A percentile compares a stretch with the other conserved stretches of the same genome.
Evolutionary conservation across 805 yeast species (phyloP).

Genomic region (Yarrowia sp.): DNA sequence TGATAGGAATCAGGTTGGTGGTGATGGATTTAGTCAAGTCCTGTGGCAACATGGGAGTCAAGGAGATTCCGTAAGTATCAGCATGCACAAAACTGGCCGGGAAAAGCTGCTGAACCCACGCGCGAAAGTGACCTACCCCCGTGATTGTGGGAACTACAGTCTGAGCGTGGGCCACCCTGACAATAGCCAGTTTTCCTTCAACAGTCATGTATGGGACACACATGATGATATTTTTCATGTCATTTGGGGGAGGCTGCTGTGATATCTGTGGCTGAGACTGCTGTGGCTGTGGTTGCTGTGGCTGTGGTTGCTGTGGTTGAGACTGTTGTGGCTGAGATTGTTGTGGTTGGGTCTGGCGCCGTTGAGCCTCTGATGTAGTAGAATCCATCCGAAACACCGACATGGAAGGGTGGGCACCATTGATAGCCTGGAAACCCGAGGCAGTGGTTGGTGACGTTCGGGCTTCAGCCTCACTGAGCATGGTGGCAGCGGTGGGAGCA

Average conservation of each 20-base stretch:
- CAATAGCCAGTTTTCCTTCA: not conserved
- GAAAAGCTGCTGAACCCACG: not conserved
- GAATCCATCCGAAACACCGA: too few relatives aligned
- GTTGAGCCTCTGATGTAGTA: too few relatives aligned
- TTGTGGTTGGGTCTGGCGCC: too few relatives aligned
- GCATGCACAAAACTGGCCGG: not conserved
- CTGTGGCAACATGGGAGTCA: not conserved
- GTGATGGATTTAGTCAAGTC: not conserved
- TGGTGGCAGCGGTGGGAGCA: not conserved
- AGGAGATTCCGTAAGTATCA: not conserved
- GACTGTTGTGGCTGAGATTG: too few relatives aligned
- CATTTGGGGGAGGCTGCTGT: too few relatives aligned
- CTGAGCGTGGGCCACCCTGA: not conserved
- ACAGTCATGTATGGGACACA: not conserved
- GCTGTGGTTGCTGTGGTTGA: not conserved
- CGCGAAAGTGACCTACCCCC: not conserved
- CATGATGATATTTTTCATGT: not conserved
- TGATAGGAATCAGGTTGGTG: not conserved
- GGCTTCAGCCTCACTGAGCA: not conserved
- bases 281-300: too few relatives aligned
- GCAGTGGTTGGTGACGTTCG: not conserved
- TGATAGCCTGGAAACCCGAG: not conserved
- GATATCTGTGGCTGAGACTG: too few relatives aligned
- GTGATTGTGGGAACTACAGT: not conserved
- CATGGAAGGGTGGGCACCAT: too few relatives aligned